Evolutionary conservation across 2,329 filamentous ascomycete species (phyloP).

Genomic region (Diaporthe sp.): DNA sequence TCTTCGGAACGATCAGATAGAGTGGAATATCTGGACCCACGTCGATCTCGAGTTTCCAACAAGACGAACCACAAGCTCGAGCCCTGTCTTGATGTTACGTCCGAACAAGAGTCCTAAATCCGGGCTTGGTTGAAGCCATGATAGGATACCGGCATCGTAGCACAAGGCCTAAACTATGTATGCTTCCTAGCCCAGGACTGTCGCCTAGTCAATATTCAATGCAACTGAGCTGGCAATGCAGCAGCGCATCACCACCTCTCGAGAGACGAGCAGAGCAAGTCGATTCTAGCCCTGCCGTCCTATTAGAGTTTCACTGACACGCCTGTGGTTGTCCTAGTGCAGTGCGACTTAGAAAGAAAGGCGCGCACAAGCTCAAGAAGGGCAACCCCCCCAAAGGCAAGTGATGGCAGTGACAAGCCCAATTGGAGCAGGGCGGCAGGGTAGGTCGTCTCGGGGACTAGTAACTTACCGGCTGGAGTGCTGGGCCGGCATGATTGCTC

Average conservation of each 20-base stretch:
- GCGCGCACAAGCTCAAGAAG: not conserved
- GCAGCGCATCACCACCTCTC: not conserved
- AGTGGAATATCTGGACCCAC: slow-evolving; percentile 15
- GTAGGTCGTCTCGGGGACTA: slow-evolving; percentile 21
- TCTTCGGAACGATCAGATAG: not conserved
- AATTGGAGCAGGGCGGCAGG: not conserved
- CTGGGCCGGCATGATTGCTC: slow-evolving; percentile 20
- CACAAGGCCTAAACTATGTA: not conserved
- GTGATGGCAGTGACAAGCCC: not conserved
- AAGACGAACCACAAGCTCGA: slow-evolving; percentile 24
- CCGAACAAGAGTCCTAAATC: slow-evolving; percentile 21
- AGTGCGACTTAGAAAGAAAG: no score
- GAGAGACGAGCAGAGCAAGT: not conserved
- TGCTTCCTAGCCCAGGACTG: not conserved
- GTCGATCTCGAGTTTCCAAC: slow-evolving; percentile 21
- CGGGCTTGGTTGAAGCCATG: slow-evolving; percentile 20
- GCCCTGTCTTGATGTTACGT: slow-evolving; percentile 14
- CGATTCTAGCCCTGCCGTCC: not conserved
- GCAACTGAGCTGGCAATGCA: slow-evolving; percentile 21
- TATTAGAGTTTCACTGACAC: slow-evolving; percentile 26
- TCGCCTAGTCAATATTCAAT: not conserved
- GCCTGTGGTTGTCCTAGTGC: slow-evolving; percentile 7
- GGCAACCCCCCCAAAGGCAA: not conserved
- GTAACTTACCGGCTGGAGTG: slow-evolving; percentile 9
- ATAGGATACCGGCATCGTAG: slow-evolving; percentile 22